These are phyloP conservation scores for Aspergillus clavatus DNA, from an alignment of 2,329 filamentous ascomycete genomes.

Conservation along the genomic window DNA sequence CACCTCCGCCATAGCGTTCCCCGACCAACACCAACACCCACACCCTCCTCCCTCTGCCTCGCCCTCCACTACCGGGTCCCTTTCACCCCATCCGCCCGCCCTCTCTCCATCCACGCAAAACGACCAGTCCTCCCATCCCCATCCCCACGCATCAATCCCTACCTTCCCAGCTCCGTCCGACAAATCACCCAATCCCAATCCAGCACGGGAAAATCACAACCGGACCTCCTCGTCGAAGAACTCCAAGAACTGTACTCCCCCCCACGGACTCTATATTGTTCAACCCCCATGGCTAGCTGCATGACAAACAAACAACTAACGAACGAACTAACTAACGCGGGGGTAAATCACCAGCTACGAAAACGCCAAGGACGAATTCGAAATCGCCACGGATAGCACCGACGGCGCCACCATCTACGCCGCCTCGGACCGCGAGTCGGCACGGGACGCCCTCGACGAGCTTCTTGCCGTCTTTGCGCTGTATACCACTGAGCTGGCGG, in stretches of 20 bases:
- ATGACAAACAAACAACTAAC: conserved; percentile 15
- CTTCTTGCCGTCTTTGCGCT: conserved; percentile 31
- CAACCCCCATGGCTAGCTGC: too few species aligned
- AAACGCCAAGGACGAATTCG: conserved; percentile 46
- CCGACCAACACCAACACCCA: too few species aligned
- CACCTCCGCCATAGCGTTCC: background rate
- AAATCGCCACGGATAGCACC: conserved; percentile 47
- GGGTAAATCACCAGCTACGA: conserved; percentile 34
- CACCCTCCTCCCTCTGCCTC: too few species aligned
- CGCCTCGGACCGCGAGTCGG: conserved; percentile 42
- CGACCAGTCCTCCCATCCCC: background rate
- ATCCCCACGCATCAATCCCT: conserved; percentile 1
- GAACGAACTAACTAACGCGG: too few species aligned
- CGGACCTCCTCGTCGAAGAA: conserved; percentile 34
- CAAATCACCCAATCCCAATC: too few species aligned
- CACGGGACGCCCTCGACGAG: conserved; percentile 43
- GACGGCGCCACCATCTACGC: conserved; percentile 44
- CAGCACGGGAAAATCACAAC: conserved; percentile 22
- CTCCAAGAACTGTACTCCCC: conserved; percentile 32
- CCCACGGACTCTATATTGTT: background rate
- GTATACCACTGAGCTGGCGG: conserved; percentile 24
- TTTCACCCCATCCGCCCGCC: background rate
- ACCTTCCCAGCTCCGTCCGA: too few species aligned
- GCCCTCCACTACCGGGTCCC: too few species aligned
- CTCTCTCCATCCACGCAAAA: background rate